These are phyloP conservation scores for Trichoderma aggressivum DNA, from an alignment of 2,329 filamentous ascomycete genomes.

Conservation along the genomic window DNA sequence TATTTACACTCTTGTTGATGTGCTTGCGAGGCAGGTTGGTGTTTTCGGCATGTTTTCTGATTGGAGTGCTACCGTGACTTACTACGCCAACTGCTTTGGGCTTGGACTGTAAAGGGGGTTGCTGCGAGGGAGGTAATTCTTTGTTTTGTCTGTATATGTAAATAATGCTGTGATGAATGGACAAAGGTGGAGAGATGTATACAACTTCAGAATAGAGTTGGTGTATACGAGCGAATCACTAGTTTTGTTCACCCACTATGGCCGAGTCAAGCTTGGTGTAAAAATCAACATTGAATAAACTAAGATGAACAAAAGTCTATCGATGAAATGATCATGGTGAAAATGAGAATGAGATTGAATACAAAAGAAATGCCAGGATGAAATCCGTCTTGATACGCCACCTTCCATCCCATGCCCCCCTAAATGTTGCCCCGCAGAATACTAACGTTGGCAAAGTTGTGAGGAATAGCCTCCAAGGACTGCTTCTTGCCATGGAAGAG, in stretches of 20 bases:
- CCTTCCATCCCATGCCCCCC: neutral
- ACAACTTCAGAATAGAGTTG: neutral
- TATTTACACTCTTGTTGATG: slow-evolving; percentile 63
- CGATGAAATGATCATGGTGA: neutral
- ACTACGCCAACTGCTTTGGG: slow-evolving; percentile 68
- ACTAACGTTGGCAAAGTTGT: slow-evolving; percentile 20
- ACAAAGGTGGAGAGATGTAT: neutral
- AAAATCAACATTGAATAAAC: neutral
- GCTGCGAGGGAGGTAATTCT: neutral
- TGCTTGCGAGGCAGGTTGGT: slow-evolving; percentile 58
- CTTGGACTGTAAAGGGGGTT: slow-evolving; percentile 20
- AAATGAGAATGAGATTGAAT: neutral
- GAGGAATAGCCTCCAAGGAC: slow-evolving; percentile 13
- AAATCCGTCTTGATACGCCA: neutral
- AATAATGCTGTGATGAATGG: neutral
- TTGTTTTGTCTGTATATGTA: neutral
- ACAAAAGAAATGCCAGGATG: neutral
- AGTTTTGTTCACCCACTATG: neutral
- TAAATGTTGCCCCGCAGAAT: slow-evolving; percentile 20
- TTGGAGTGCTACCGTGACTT: slow-evolving; percentile 66
- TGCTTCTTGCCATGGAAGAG: slow-evolving; percentile 18
- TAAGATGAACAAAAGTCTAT: neutral
- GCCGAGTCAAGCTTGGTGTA: neutral
- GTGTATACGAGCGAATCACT: neutral
- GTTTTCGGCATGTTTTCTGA: slow-evolving; percentile 64